These are phyloP conservation scores for Exserohilum rostratum DNA, from an alignment of 2,329 filamentous ascomycete species.

Conservation along the genomic window DNA sequence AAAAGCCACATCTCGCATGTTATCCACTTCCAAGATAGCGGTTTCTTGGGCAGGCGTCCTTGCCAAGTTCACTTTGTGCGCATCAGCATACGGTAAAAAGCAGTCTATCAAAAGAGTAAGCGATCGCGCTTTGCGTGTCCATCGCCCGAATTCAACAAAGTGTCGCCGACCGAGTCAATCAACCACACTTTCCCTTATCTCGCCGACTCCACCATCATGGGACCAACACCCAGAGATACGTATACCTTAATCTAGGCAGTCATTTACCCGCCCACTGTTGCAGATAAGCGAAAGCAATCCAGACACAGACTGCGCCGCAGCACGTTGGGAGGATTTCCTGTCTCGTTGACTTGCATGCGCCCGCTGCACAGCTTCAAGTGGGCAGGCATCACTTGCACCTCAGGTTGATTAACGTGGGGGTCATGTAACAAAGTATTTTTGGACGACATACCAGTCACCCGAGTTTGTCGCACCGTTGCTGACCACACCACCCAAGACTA, in stretches of 20 bases:
- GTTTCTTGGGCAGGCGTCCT: background rate
- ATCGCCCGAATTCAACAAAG: background rate
- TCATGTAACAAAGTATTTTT: conserved; percentile 7
- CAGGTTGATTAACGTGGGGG: conserved; percentile 10
- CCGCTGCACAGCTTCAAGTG: background rate
- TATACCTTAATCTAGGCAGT: conserved; percentile 7
- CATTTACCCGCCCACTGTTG: conserved; percentile 9
- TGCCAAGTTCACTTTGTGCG: background rate
- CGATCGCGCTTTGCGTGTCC: conserved; percentile 15
- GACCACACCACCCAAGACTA: background rate
- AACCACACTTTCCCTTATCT: conserved; percentile 7
- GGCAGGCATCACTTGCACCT: background rate
- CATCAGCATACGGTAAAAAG: conserved; percentile 4
- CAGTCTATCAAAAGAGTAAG: conserved; percentile 6
- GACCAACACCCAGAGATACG: conserved; percentile 4
- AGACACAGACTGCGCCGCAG: background rate
- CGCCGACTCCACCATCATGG: background rate
- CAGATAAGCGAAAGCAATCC: background rate
- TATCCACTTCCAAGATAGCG: conserved; percentile 1
- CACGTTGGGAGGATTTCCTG: conserved; percentile 2
- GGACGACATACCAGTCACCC: conserved; percentile 1
- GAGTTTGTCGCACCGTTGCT: background rate
- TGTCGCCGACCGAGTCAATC: background rate
- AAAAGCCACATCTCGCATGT: conserved; percentile 1
- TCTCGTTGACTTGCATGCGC: background rate